A percentile compares a stretch with the other conserved stretches of the same genome.
These are phyloP conservation scores for Aureobasidium lini DNA, from an alignment of 2,329 filamentous ascomycete species.

Conservation along the genomic window DNA sequence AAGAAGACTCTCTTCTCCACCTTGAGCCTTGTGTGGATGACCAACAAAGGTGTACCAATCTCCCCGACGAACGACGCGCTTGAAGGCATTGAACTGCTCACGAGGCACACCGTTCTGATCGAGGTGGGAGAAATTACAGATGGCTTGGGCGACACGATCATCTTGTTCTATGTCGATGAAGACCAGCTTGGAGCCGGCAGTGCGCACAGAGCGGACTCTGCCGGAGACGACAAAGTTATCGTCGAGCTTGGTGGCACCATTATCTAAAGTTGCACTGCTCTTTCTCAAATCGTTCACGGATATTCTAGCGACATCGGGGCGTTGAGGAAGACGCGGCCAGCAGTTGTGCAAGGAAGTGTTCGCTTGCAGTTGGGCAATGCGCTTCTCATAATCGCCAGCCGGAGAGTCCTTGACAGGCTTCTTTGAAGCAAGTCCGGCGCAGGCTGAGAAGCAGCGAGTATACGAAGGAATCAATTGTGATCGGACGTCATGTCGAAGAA, in stretches of 20 bases:
- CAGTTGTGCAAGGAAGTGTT: constrained; percentile 42
- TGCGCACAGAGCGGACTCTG: constrained; percentile 65
- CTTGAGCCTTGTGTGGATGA: constrained; percentile 37
- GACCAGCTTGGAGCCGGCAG: constrained; percentile 67
- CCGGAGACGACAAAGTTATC: constrained; percentile 39
- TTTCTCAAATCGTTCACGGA: constrained; percentile 17
- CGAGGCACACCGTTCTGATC: constrained; percentile 29
- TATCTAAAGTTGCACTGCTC: constrained; percentile 4
- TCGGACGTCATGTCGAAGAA: constrained; percentile 39
- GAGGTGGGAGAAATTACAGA: constrained; percentile 59
- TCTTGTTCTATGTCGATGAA: constrained; percentile 78
- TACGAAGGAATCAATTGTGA: constrained; percentile 35
- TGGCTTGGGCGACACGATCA: constrained; percentile 64
- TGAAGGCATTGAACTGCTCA: constrained; percentile 51
- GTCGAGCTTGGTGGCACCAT: neutral
- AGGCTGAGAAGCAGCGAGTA: constrained; percentile 43
- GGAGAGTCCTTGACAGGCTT: constrained; percentile 18
- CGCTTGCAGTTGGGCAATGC: constrained; percentile 47
- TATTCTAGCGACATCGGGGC: constrained; percentile 19
- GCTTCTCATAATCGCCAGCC: constrained; percentile 39
- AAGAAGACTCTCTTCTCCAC: constrained; percentile 67
- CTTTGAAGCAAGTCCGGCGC: constrained; percentile 3
- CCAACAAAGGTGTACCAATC: constrained; percentile 55
- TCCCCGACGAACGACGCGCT: constrained; percentile 64
- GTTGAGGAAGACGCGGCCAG: constrained; percentile 45